Conservation (phyloP, 1,284 basidiomycete genomes). For the Trichosporon sp. region DNA sequence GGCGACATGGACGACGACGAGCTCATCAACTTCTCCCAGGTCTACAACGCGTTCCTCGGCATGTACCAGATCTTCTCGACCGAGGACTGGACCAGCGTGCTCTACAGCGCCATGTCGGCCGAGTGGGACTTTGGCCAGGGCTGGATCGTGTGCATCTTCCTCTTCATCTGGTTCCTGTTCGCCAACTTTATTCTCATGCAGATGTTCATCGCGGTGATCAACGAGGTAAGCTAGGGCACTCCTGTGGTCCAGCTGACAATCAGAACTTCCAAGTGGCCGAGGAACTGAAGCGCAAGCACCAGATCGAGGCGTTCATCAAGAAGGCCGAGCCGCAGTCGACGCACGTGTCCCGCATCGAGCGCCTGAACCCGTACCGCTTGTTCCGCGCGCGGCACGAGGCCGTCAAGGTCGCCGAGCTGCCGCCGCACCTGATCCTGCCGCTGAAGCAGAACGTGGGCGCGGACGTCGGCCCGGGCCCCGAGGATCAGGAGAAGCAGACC, state of each 20-base stretch:
- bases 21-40: slow-evolving; percentile 76
- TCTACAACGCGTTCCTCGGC: slow-evolving; percentile 83
- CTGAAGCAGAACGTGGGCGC: slow-evolving; percentile 70
- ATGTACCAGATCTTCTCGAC: slow-evolving; percentile 88
- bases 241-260: slow-evolving; percentile 22
- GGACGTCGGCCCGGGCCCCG: slow-evolving; percentile 50
- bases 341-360: slow-evolving; percentile 64
- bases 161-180: slow-evolving; percentile 84
- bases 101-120: slow-evolving; percentile 64
- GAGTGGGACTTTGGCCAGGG: slow-evolving; percentile 68
- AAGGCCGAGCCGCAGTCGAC: slow-evolving; percentile 49
- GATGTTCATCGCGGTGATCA: slow-evolving; percentile 98
- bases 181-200: slow-evolving; percentile 94
- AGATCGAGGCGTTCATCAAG: slow-evolving; percentile 60
- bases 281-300: slow-evolving; percentile 78
- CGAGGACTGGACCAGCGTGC: slow-evolving; percentile 84
- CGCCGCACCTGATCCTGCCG: slow-evolving; percentile 66
- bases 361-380: slow-evolving; percentile 84
- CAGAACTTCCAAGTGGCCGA: slow-evolving; percentile 89
- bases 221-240: slow-evolving; percentile 56
- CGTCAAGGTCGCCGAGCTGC: slow-evolving; percentile 64
- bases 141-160: slow-evolving; percentile 68
- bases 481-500: slow-evolving; percentile 7
- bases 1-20: slow-evolving; percentile 59
- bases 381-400: slow-evolving; percentile 68